A percentile compares a stretch with the other conserved stretches of the same genome.
These are phyloP conservation scores for Fraxinus paxiana DNA, from an alignment of 305 asterid species.

Conservation along the genomic window DNA sequence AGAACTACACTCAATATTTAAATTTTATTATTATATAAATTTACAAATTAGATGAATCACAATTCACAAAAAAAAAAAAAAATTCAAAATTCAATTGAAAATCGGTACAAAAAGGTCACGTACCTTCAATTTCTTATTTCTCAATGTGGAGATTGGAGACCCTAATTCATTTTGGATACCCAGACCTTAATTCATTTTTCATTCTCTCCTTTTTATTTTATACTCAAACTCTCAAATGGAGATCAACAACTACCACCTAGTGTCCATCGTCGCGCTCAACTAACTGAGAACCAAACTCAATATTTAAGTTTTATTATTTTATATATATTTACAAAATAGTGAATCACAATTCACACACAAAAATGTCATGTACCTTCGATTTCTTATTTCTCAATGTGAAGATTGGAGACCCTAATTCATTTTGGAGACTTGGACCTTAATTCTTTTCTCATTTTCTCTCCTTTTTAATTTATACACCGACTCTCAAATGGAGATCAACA, in stretches of 20 bases:
- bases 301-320: too few relatives aligned
- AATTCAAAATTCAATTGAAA: not conserved
- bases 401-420: not conserved
- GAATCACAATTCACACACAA: not conserved
- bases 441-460: too few relatives aligned
- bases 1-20: not conserved
- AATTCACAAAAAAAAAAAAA: not conserved
- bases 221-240: not conserved
- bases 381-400: not conserved
- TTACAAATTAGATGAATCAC: not conserved
- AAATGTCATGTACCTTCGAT: not conserved
- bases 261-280: not conserved
- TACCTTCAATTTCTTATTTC: not conserved
- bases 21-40: too few relatives aligned
- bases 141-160: not conserved
- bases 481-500: not conserved
- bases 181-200: not conserved
- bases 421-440: not conserved
- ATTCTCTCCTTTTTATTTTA: too few relatives aligned
- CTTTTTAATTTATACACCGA: not conserved
- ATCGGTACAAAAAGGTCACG: not conserved
- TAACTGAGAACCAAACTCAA: not conserved
- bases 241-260: not conserved
- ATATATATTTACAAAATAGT: not conserved
- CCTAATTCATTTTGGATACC: not conserved